phyloP scores from a whole-genome alignment of 2,329 filamentous ascomycete genomes.

The Diplodia corticola region DNA sequence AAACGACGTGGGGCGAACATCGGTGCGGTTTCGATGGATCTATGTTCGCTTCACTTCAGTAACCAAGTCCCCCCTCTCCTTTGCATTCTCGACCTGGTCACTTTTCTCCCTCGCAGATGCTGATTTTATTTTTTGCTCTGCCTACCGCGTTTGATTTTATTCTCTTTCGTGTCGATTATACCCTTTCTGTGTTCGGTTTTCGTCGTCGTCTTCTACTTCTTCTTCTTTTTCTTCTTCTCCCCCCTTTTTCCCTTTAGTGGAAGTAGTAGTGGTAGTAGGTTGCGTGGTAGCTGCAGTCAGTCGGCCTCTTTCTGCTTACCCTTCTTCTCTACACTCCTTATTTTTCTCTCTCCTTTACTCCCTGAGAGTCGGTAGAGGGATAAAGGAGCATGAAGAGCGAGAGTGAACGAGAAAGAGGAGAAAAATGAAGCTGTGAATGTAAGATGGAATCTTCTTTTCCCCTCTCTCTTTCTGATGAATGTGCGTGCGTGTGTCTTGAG shows the following conservation, averaged over 20 bases:
- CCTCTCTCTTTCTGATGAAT: not conserved
- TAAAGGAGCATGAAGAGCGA: not conserved
- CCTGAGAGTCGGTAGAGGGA: not conserved
- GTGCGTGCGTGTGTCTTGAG: not conserved
- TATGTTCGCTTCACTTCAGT: not conserved
- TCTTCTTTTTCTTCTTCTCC: not conserved
- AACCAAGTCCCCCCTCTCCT: not conserved
- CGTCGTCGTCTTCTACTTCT: too few species aligned
- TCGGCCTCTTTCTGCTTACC: too few species aligned
- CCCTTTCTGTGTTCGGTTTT: constrained; percentile 2
- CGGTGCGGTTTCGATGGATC: not conserved
- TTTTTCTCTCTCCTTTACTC: not conserved
- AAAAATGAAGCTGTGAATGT: not conserved
- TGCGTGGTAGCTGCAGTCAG: not conserved
- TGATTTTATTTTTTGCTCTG: not conserved
- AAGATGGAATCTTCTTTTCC: not conserved
- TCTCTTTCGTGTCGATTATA: constrained; percentile 11
- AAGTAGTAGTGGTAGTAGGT: not conserved
- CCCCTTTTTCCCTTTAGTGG: not conserved
- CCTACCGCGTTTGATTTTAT: not conserved
- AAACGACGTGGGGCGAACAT: not conserved
- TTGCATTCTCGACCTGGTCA: not conserved
- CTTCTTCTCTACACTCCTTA: too few species aligned
- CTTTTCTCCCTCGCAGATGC: not conserved
- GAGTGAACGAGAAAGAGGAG: not conserved